These are phyloP conservation scores for Blastobotrys aristatus DNA, from an alignment of 1,139 yeast genomes.

Conservation along the genomic window DNA sequence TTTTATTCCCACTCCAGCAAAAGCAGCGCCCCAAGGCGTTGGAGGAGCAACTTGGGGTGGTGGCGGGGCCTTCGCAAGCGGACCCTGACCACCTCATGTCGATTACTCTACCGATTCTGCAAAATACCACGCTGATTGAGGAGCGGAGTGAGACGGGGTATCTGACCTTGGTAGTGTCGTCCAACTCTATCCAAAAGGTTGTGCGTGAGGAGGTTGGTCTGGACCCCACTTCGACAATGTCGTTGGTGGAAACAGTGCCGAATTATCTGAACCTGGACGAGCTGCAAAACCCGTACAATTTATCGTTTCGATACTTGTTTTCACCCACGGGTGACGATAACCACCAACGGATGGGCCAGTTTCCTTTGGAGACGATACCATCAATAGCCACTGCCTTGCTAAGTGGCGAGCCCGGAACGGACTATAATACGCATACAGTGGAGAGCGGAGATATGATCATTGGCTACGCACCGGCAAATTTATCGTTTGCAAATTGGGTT, in stretches of 20 bases:
- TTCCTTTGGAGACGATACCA: constrained; percentile 25
- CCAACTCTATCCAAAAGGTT: constrained; percentile 48
- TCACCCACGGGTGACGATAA: constrained; percentile 24
- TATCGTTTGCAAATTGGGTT: constrained; percentile 62
- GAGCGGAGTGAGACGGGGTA: constrained; percentile 65
- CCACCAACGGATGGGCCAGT: constrained; percentile 14
- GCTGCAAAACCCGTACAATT: neutral
- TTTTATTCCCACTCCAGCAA: constrained; percentile 49
- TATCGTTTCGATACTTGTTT: constrained; percentile 28
- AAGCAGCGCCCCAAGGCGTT: constrained; percentile 33
- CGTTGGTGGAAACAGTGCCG: constrained; percentile 30
- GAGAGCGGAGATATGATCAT: constrained; percentile 51
- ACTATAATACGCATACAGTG: constrained; percentile 43
- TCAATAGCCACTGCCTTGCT: constrained; percentile 43
- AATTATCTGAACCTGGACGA: constrained; percentile 15
- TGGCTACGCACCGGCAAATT: constrained; percentile 59
- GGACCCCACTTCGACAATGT: constrained; percentile 39
- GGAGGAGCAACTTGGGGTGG: constrained; percentile 24
- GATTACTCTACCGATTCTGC: constrained; percentile 62
- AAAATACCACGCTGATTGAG: constrained; percentile 64
- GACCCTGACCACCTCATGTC: constrained; percentile 43
- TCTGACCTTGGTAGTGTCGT: constrained; percentile 59
- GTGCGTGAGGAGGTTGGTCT: constrained; percentile 46
- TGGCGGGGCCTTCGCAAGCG: constrained; percentile 31
- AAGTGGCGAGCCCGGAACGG: constrained; percentile 45